These are phyloP conservation scores for Mrakia blollopis DNA, from an alignment of 768 basidiomycete species.

Conservation along the genomic window DNA sequence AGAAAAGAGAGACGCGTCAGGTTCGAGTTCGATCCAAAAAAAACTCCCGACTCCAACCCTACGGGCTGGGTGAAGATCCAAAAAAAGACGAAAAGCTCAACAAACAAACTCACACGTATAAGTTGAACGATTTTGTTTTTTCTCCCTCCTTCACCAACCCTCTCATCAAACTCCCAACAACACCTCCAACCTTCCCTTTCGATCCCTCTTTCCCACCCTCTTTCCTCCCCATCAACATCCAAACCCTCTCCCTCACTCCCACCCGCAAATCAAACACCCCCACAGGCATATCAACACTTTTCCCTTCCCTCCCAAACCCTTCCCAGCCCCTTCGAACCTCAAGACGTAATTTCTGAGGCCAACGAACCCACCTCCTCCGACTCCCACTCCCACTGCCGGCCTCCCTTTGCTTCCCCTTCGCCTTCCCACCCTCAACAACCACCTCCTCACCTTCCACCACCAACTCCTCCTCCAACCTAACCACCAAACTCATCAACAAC, in stretches of 20 bases:
- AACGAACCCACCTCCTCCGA: slow-evolving; percentile 5
- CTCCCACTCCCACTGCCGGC: no score
- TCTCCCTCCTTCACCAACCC: neutral
- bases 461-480: slow-evolving; percentile 35
- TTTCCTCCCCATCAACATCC: slow-evolving; percentile 14
- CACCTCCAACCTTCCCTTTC: neutral
- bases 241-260: neutral
- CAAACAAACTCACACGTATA: slow-evolving; percentile 21
- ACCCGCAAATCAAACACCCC: neutral
- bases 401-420: no score
- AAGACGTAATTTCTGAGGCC: neutral
- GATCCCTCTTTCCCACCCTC: neutral
- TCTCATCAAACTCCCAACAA: slow-evolving; percentile 9
- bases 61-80: no score
- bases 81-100: no score
- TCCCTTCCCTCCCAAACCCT: neutral
- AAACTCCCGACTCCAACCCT: no score
- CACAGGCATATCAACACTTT: neutral
- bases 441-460: slow-evolving; percentile 1
- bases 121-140: neutral
- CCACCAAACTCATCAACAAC: slow-evolving; percentile 31
- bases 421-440: no score
- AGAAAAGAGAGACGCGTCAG: neutral
- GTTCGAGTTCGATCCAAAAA: no score
- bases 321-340: slow-evolving; percentile 8